Percentiles rank a stretch among this genome's conserved stretches.
Evolutionary conservation across 1,139 yeast species (phyloP).

Genomic region (Taphrina deformans): DNA sequence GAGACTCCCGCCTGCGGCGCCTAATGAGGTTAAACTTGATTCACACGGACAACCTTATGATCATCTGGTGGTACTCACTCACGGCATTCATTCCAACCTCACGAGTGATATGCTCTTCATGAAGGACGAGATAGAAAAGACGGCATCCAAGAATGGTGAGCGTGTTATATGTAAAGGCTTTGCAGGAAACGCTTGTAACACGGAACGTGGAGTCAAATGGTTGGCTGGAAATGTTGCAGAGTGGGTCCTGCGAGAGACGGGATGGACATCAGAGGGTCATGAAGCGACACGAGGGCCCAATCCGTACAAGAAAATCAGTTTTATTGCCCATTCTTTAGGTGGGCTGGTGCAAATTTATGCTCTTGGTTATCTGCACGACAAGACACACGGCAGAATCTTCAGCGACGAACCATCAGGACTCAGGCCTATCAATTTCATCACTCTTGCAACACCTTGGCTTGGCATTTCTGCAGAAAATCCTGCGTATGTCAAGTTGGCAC

Average conservation of each 20-base stretch:
- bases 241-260: constrained; percentile 42
- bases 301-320: constrained; percentile 64
- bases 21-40: constrained; percentile 66
- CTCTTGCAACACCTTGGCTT: constrained; percentile 83
- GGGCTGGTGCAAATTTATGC: constrained; percentile 91
- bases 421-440: constrained; percentile 75
- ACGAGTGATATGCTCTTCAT: constrained; percentile 85
- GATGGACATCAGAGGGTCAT: constrained; percentile 30
- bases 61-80: constrained; percentile 78
- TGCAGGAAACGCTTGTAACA: constrained; percentile 79
- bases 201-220: constrained; percentile 87
- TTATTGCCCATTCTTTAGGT: constrained; percentile 89
- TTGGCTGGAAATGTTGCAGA: constrained; percentile 82
- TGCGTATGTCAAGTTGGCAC: constrained; percentile 74
- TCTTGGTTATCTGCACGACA: constrained; percentile 71
- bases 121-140: constrained; percentile 73
- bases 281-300: neutral
- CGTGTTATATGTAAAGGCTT: constrained; percentile 78
- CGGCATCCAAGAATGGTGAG: constrained; percentile 52
- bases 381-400: constrained; percentile 51
- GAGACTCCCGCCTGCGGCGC: constrained; percentile 51
- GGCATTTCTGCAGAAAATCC: constrained; percentile 90
- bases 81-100: constrained; percentile 87
- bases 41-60: constrained; percentile 56
- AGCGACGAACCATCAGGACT: constrained; percentile 48